phyloP scores from a whole-genome alignment of 257 asterid genomes.

The Penstemon newberryi region DNA sequence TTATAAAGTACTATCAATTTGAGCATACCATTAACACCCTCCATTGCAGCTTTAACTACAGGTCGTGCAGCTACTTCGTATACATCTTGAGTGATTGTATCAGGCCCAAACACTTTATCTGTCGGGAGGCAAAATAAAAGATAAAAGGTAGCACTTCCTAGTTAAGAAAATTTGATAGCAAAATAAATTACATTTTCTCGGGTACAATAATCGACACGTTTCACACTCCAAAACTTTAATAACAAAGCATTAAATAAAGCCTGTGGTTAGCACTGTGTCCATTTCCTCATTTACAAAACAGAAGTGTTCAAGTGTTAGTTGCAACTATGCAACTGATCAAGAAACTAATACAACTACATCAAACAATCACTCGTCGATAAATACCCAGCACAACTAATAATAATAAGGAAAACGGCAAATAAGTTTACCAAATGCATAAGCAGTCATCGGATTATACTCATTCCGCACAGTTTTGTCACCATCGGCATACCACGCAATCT shows the following conservation, averaged over 20 bases:
- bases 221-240: slow-evolving; percentile 13
- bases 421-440: slow-evolving; percentile 84
- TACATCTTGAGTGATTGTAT: slow-evolving; percentile 79
- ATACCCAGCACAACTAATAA: not conserved
- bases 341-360: slow-evolving; percentile 10
- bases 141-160: slow-evolving; percentile 11
- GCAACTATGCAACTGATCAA: slow-evolving; percentile 30
- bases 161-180: slow-evolving; percentile 19
- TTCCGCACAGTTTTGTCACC: slow-evolving; percentile 80
- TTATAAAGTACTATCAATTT: slow-evolving; percentile 15
- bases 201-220: not conserved
- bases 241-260: slow-evolving; percentile 8
- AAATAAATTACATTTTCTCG: slow-evolving; percentile 1
- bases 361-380: slow-evolving; percentile 3
- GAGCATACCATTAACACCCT: slow-evolving; percentile 85
- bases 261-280: not conserved
- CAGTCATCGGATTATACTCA: slow-evolving; percentile 81
- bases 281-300: slow-evolving; percentile 17
- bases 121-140: slow-evolving; percentile 23
- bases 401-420: slow-evolving; percentile 14
- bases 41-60: slow-evolving; percentile 97
- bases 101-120: slow-evolving; percentile 90
- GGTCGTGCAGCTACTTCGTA: slow-evolving; percentile 96
- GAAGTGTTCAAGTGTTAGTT: slow-evolving; percentile 14
- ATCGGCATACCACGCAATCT: slow-evolving; percentile 88